A percentile compares a stretch with the other conserved stretches of the same genome.
Conservation (phyloP, 352 stramenopile species). For the Phytopythium aichiense region DNA sequence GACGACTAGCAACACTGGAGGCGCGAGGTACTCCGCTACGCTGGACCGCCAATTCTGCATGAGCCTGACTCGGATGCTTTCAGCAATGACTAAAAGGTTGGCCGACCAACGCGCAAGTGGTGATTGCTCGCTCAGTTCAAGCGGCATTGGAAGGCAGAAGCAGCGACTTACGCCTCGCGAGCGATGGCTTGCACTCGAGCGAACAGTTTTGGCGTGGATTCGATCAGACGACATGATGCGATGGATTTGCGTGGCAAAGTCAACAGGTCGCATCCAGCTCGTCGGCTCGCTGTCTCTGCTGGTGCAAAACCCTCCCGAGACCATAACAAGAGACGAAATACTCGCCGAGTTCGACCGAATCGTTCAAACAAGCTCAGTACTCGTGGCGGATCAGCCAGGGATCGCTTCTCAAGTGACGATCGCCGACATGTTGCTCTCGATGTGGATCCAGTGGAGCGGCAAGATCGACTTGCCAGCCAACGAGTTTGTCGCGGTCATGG, state of each 20-base stretch:
- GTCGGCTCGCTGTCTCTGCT: slow-evolving; percentile 24
- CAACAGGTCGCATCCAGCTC: slow-evolving; percentile 27
- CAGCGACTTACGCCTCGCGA: background rate
- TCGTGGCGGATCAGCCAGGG: slow-evolving; percentile 4
- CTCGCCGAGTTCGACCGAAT: slow-evolving; percentile 7
- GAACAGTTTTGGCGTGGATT: slow-evolving; percentile 43
- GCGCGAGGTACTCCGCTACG: slow-evolving; percentile 3
- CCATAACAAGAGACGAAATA: slow-evolving; percentile 5
- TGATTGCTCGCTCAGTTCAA: background rate
- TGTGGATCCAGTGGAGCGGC: slow-evolving; percentile 14
- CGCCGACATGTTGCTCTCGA: slow-evolving; percentile 17
- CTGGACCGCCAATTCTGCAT: slow-evolving; percentile 56
- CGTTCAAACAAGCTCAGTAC: background rate
- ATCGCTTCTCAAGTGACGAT: background rate
- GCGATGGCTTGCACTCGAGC: slow-evolving; percentile 35
- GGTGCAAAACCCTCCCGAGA: slow-evolving; percentile 12
- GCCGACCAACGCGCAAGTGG: background rate
- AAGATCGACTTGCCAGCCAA: background rate
- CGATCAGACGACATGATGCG: slow-evolving; percentile 62
- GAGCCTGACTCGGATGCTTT: slow-evolving; percentile 39
- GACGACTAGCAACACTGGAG: background rate
- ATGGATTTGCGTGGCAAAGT: slow-evolving; percentile 56
- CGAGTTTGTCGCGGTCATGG: background rate
- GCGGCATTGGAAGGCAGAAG: background rate
- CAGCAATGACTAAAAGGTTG: slow-evolving; percentile 15